phyloP scores from a whole-genome alignment of 306 rosid species.

The Luffa acutangula region DNA sequence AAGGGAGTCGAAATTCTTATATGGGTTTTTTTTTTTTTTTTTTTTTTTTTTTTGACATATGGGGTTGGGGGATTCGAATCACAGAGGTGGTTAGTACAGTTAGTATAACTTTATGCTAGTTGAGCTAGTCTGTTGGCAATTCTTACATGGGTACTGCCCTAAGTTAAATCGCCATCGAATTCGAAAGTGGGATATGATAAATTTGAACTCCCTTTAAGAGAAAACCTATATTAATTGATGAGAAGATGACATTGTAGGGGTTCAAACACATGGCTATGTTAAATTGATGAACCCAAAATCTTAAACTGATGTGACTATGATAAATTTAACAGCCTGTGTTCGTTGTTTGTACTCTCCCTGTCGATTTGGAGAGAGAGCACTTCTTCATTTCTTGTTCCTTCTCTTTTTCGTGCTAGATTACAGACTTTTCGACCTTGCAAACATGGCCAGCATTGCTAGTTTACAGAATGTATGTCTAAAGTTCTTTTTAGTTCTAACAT shows the following conservation, averaged over 20 bases:
- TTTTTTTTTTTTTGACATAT: no score
- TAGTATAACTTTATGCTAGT: no score
- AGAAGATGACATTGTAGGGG: neutral
- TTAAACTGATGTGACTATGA: neutral
- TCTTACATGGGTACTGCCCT: neutral
- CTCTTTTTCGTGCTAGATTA: neutral
- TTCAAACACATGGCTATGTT: neutral
- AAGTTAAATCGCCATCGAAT: neutral
- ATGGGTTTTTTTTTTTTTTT: no score
- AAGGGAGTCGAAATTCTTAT: neutral
- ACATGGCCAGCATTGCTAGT: neutral
- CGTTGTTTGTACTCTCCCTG: neutral
- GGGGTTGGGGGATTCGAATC: no score
- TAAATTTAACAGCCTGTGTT: neutral
- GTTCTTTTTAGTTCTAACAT: neutral
- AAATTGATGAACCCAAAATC: neutral
- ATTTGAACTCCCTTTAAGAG: neutral
- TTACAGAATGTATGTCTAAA: neutral
- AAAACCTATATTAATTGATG: neutral
- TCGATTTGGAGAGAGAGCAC: neutral
- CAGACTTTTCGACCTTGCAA: neutral
- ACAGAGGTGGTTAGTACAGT: no score
- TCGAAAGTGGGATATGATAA: neutral
- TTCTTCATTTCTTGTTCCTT: neutral
- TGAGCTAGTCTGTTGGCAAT: no score